These are phyloP conservation scores for Millerozyma miso DNA, from an alignment of 805 yeast genomes.

Conservation along the genomic window DNA sequence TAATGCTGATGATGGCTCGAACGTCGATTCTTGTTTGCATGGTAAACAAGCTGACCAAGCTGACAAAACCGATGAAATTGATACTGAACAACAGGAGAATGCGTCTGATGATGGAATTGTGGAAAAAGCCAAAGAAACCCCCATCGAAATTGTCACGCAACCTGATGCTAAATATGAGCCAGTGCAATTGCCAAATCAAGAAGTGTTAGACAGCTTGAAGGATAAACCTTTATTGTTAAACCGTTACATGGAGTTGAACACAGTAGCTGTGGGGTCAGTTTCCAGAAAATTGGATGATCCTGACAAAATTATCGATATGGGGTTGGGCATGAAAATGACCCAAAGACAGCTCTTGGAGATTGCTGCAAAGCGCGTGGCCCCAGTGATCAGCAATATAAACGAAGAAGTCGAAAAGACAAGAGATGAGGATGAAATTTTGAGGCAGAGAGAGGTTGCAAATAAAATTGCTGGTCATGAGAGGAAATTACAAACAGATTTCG, in stretches of 20 bases:
- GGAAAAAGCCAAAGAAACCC: constrained; percentile 23
- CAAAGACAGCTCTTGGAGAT: constrained; percentile 53
- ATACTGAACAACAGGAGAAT: constrained; percentile 9
- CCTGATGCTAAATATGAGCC: constrained; percentile 33
- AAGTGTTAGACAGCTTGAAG: constrained; percentile 32
- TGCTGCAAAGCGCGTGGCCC: constrained; percentile 53
- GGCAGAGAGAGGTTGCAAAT: constrained; percentile 33
- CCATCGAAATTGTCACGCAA: constrained; percentile 32
- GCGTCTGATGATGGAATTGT: constrained; percentile 25
- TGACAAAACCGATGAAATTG: constrained; percentile 5
- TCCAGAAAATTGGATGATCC: constrained; percentile 45
- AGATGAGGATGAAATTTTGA: constrained; percentile 39
- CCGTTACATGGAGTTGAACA: constrained; percentile 47
- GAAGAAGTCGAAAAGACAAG: constrained; percentile 44
- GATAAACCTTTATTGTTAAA: constrained; percentile 47
- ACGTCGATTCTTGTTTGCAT: constrained; percentile 11
- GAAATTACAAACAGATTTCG: constrained; percentile 34
- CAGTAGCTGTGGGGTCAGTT: constrained; percentile 44
- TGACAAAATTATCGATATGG: constrained; percentile 46
- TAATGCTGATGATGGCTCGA: constrained; percentile 19
- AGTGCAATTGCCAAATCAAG: constrained; percentile 32
- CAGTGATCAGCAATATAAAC: constrained; percentile 48
- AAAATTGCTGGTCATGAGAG: constrained; percentile 32
- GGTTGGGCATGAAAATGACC: constrained; percentile 51
- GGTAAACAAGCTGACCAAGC: constrained; percentile 7